These are phyloP conservation scores for Pseudogymnoascus pannorum DNA, from an alignment of 2,329 filamentous ascomycete species.

Conservation along the genomic window DNA sequence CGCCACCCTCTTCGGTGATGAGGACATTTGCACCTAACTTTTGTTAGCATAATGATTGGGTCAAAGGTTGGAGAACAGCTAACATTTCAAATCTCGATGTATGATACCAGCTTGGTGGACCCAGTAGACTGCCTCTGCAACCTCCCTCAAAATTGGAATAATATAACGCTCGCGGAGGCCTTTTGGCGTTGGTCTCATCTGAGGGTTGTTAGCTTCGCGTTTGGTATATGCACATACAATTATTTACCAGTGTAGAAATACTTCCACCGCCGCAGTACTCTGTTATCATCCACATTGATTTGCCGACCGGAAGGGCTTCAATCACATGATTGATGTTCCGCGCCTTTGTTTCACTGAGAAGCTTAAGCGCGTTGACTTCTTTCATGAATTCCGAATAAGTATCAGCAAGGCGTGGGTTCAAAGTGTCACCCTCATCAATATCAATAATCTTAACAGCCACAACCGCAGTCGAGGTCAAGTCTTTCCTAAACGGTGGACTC, in stretches of 20 bases:
- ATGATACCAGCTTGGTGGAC: slow-evolving; percentile 63
- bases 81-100: slow-evolving; percentile 63
- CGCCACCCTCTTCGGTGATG: slow-evolving; percentile 66
- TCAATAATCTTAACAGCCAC: slow-evolving; percentile 80
- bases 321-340: slow-evolving; percentile 77
- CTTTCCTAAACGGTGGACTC: slow-evolving; percentile 19
- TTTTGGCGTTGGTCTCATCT: slow-evolving; percentile 59
- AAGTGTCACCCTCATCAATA: slow-evolving; percentile 67
- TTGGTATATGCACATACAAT: slow-evolving; percentile 37
- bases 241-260: slow-evolving; percentile 57
- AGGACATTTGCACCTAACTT: slow-evolving; percentile 61
- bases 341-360: slow-evolving; percentile 66
- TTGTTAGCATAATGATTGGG: slow-evolving; percentile 5
- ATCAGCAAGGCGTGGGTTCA: slow-evolving; percentile 57
- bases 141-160: slow-evolving; percentile 58
- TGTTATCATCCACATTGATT: slow-evolving; percentile 81
- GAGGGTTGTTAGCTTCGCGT: slow-evolving; percentile 14
- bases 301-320: slow-evolving; percentile 68
- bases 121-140: slow-evolving; percentile 59
- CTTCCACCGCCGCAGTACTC: slow-evolving; percentile 83
- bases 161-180: slow-evolving; percentile 66
- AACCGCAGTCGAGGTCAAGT: slow-evolving; percentile 36
- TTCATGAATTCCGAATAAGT: slow-evolving; percentile 64
- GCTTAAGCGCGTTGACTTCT: slow-evolving; percentile 61
- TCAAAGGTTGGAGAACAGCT: slow-evolving; percentile 10